A percentile compares a stretch with the other conserved stretches of the same genome.
Evolutionary conservation across 139 green algal genomes (phyloP).

Genomic region (Mesotaenium endlicherianum): DNA sequence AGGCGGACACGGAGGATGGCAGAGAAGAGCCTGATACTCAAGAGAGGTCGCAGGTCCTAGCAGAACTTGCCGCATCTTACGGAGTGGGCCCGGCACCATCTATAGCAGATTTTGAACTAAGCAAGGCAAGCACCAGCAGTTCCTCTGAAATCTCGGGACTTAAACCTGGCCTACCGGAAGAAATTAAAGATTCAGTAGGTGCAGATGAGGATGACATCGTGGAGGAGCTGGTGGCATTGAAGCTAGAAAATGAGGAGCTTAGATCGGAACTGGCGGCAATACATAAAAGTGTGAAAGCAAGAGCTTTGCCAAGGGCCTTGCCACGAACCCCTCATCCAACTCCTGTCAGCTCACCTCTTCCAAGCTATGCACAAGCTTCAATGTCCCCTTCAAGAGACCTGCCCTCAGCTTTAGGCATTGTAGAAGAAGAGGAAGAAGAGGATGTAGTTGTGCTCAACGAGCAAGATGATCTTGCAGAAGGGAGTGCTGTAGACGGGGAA

Average conservation of each 20-base stretch:
- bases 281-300: background rate
- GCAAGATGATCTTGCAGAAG: background rate
- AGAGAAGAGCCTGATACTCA: background rate
- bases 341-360: background rate
- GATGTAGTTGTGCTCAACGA: background rate
- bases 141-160: background rate
- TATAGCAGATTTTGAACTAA: background rate
- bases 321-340: conserved; percentile 17
- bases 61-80: background rate
- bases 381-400: background rate
- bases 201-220: conserved; percentile 2
- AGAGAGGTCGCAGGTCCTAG: background rate
- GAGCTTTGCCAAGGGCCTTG: background rate
- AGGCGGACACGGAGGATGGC: conserved; percentile 13
- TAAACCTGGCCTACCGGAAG: background rate
- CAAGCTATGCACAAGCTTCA: background rate
- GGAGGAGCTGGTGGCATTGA: background rate
- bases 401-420: background rate
- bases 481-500: conserved; percentile 4
- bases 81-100: background rate
- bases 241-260: conserved; percentile 25
- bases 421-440: conserved; percentile 13
- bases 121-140: background rate
- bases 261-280: background rate
- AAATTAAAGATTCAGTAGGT: background rate